Evolutionary conservation across 2,329 filamentous ascomycete species (phyloP).

Genomic region (Epichloe gansuensis): DNA sequence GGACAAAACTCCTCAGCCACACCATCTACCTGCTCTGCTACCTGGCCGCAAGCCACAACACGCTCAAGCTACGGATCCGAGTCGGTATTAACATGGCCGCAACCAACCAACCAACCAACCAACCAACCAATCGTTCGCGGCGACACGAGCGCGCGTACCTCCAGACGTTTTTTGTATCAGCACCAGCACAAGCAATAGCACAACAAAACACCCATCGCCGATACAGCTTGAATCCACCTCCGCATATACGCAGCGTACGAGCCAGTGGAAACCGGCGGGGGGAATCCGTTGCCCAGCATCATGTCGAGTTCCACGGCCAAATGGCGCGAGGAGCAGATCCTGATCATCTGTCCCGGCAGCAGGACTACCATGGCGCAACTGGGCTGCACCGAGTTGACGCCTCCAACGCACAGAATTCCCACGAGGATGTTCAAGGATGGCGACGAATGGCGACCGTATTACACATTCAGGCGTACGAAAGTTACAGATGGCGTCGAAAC

Average conservation of each 20-base stretch:
- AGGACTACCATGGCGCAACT: slow-evolving; percentile 84
- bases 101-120: background rate
- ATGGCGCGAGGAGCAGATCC: slow-evolving; percentile 52
- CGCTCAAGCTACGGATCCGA: background rate
- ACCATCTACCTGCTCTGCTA: background rate
- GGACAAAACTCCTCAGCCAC: background rate
- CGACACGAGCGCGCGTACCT: background rate
- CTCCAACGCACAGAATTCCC: slow-evolving; percentile 70
- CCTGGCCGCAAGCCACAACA: background rate
- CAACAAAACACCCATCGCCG: background rate
- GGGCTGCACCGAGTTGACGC: slow-evolving; percentile 80
- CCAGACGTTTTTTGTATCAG: background rate
- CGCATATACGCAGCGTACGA: background rate
- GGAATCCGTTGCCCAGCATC: slow-evolving; percentile 23
- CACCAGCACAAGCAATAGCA: background rate
- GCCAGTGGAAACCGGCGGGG: background rate
- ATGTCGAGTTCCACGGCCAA: slow-evolving; percentile 47
- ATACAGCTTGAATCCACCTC: background rate
- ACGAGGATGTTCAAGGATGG: slow-evolving; percentile 93
- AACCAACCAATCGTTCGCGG: background rate
- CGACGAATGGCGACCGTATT: slow-evolving; percentile 63
- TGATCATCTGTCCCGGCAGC: slow-evolving; percentile 70
- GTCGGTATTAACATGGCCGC: too few relatives aligned
- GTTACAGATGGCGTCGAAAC: slow-evolving; percentile 34
- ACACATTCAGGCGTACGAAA: slow-evolving; percentile 56